Conservation (phyloP, 1,284 basidiomycete genomes). For the Rhodofomes roseus region DNA sequence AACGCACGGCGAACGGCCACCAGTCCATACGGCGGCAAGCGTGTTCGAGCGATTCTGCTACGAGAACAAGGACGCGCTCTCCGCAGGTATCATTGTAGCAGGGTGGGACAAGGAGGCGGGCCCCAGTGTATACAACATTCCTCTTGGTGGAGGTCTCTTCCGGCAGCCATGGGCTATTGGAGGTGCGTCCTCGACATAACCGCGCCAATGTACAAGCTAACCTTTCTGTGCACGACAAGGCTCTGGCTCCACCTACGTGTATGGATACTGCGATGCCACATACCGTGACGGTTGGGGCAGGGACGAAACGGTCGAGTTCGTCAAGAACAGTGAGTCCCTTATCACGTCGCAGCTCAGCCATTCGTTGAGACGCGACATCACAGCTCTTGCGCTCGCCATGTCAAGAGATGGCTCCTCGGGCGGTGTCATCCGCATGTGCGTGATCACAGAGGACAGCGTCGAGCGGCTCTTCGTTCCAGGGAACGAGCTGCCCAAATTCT, state of each 20-base stretch:
- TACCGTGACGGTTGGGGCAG: slow-evolving; percentile 91
- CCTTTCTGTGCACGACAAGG: slow-evolving; percentile 42
- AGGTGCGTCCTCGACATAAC: slow-evolving; percentile 47
- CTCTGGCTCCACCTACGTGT: slow-evolving; percentile 97
- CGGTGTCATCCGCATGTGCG: slow-evolving; percentile 95
- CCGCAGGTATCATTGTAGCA: slow-evolving; percentile 96
- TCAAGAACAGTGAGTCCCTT: slow-evolving; percentile 83
- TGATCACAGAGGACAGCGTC: slow-evolving; percentile 90
- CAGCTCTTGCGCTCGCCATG: slow-evolving; percentile 95
- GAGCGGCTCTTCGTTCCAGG: slow-evolving; percentile 96
- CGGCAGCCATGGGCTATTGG: slow-evolving; percentile 96
- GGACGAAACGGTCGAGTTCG: slow-evolving; percentile 92
- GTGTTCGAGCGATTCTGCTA: slow-evolving; percentile 92
- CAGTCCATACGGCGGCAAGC: slow-evolving; percentile 81
- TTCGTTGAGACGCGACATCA: background rate
- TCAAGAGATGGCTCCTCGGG: slow-evolving; percentile 97
- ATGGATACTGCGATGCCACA: slow-evolving; percentile 99
- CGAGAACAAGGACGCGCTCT: slow-evolving; percentile 87
- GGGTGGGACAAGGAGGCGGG: slow-evolving; percentile 95
- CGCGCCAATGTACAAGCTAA: slow-evolving; percentile 5
- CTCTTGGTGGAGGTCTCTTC: slow-evolving; percentile 91
- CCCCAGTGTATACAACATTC: slow-evolving; percentile 96
- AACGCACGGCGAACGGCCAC: slow-evolving; percentile 61
- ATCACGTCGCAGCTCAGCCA: slow-evolving; percentile 4
- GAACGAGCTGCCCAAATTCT: slow-evolving; percentile 82